Percentiles rank a stretch among this genome's conserved stretches.
Evolutionary conservation across 2,329 filamentous ascomycete genomes (phyloP).

Genomic region (Exophiala spinifera): DNA sequence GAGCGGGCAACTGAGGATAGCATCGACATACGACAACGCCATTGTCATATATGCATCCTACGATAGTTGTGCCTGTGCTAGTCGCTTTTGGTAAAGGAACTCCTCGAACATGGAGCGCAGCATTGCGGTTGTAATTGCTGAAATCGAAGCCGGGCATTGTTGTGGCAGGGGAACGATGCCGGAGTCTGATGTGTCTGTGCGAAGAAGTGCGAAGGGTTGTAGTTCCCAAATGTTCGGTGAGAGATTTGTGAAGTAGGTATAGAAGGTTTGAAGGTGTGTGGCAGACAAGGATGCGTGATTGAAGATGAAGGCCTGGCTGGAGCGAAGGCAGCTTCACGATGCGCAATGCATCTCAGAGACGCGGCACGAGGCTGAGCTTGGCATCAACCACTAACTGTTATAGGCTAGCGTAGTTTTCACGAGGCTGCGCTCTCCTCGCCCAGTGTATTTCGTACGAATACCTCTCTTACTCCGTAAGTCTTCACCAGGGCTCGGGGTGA

Average conservation of each 20-base stretch:
- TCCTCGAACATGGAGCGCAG: slow-evolving; percentile 87
- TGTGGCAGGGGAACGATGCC: slow-evolving; percentile 17
- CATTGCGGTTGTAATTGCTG: slow-evolving; percentile 99
- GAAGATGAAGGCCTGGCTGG: neutral
- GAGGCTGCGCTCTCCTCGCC: too few relatives aligned
- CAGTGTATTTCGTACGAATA: too few relatives aligned
- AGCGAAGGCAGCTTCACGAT: slow-evolving; percentile 12
- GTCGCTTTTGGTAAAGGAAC: slow-evolving; percentile 96
- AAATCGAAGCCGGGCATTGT: slow-evolving; percentile 96
- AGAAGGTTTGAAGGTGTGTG: neutral
- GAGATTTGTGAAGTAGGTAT: neutral
- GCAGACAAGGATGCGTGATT: neutral
- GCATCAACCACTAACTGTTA: neutral
- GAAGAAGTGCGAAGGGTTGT: neutral
- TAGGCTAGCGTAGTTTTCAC: too few relatives aligned
- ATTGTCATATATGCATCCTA: slow-evolving; percentile 93
- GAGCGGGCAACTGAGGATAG: neutral
- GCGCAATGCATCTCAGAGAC: slow-evolving; percentile 6
- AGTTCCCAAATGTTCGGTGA: too few relatives aligned
- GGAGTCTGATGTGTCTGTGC: neutral
- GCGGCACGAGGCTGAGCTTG: slow-evolving; percentile 1
- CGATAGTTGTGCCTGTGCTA: slow-evolving; percentile 97
- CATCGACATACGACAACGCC: slow-evolving; percentile 75
- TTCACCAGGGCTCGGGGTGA: too few relatives aligned
- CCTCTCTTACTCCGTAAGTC: too few relatives aligned